Percentiles rank a stretch among this genome's conserved stretches.
phyloP scores from a whole-genome alignment of 169 alveolate genomes.

The Sarcocystis neurona region DNA sequence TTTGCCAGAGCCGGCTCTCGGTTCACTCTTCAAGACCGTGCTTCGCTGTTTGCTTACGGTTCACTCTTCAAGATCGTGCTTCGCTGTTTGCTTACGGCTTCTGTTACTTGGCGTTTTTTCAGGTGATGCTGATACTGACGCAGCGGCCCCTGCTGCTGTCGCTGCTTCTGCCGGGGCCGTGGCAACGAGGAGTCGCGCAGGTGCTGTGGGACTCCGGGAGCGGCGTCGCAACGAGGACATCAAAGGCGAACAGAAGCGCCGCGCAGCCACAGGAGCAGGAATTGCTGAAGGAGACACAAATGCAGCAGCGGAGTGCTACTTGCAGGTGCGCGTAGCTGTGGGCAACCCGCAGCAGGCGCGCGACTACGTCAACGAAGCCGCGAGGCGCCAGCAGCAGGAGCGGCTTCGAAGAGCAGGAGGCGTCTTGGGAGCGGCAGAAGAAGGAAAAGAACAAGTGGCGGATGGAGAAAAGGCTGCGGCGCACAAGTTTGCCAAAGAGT shows the following conservation, averaged over 20 bases:
- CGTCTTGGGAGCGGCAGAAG: too few species aligned
- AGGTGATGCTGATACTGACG: too few species aligned
- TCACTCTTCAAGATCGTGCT: too few species aligned
- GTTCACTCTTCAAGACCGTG: too few species aligned
- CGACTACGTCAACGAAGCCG: neutral
- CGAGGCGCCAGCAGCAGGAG: constrained; percentile 33
- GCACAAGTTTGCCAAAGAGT: too few species aligned
- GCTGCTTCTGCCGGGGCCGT: neutral
- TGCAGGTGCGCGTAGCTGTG: neutral
- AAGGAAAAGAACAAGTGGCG: too few species aligned
- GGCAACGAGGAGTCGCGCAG: neutral
- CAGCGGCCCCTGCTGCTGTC: neutral
- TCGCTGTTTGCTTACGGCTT: too few species aligned
- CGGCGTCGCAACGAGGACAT: neutral
- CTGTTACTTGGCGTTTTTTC: too few species aligned
- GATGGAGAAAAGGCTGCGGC: too few species aligned
- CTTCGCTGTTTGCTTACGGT: too few species aligned
- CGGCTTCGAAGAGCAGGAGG: too few species aligned
- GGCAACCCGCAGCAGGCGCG: constrained; percentile 26
- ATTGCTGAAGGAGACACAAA: neutral
- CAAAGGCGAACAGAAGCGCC: neutral
- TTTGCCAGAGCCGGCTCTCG: too few species aligned
- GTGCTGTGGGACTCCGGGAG: neutral
- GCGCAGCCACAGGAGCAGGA: neutral
- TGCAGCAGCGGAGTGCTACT: neutral